Percentiles rank a stretch among this genome's conserved stretches.
Conservation (phyloP, 202 grass and related monocot genomes). For the Setaria italica region DNA sequence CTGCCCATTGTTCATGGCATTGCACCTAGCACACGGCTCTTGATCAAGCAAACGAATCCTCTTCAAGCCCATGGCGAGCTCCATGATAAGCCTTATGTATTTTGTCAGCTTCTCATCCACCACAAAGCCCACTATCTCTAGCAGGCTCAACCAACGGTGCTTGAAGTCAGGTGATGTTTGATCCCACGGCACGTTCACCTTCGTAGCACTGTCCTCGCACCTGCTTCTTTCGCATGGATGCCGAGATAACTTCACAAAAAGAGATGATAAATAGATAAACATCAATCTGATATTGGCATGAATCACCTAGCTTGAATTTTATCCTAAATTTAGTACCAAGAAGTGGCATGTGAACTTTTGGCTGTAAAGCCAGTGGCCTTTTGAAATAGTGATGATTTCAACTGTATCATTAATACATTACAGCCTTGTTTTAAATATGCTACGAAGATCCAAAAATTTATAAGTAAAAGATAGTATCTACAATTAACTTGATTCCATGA, state of each 20-base stretch:
- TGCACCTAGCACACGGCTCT: not conserved
- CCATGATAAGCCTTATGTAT: slow-evolving; percentile 26
- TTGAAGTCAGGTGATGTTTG: not conserved
- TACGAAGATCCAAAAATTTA: not conserved
- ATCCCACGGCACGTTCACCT: not conserved
- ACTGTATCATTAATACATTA: not conserved
- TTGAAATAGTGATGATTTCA: not conserved
- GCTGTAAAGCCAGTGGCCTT: not conserved
- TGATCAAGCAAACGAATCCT: not conserved
- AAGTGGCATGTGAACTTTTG: not conserved
- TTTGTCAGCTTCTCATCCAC: slow-evolving; percentile 25
- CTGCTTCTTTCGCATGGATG: not conserved
- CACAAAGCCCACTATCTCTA: not conserved
- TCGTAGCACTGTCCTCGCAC: not conserved
- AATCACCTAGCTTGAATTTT: not conserved
- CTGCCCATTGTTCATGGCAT: not conserved
- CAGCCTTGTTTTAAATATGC: not conserved
- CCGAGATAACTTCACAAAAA: slow-evolving; percentile 17
- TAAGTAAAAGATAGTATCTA: not conserved
- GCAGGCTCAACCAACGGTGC: not conserved
- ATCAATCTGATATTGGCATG: not conserved
- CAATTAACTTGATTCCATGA: not conserved
- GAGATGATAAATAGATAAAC: not conserved
- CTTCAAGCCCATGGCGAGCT: not conserved
- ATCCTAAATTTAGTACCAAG: not conserved